Conservation (phyloP, 495 filamentous ascomycete genomes). For the Xylaria cubensis region DNA sequence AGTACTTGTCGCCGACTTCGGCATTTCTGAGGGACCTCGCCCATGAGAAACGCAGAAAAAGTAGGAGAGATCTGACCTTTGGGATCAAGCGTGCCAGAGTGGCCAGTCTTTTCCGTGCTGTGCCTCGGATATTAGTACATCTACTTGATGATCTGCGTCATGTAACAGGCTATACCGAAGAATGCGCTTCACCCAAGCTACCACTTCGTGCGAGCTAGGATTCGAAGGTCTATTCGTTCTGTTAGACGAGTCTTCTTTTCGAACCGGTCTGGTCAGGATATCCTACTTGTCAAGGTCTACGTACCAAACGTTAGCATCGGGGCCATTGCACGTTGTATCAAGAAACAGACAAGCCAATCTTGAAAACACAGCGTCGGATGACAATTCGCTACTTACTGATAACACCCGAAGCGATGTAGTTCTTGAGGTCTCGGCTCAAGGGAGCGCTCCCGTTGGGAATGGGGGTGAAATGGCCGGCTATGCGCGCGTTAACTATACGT, state of each 20-base stretch:
- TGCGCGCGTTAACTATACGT: slow-evolving; percentile 14
- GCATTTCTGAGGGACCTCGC: background rate
- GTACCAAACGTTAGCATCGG: slow-evolving; percentile 15
- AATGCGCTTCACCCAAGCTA: slow-evolving; percentile 98
- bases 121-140: slow-evolving; percentile 33
- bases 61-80: slow-evolving; percentile 18
- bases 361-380: background rate
- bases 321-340: background rate
- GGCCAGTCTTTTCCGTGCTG: slow-evolving; percentile 95
- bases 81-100: slow-evolving; percentile 96
- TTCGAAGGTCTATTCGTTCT: slow-evolving; percentile 71
- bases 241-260: slow-evolving; percentile 15
- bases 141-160: background rate
- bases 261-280: background rate
- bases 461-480: slow-evolving; percentile 85
- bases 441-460: slow-evolving; percentile 89
- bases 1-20: background rate
- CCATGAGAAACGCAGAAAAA: background rate
- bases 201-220: slow-evolving; percentile 96
- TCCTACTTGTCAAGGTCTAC: slow-evolving; percentile 76
- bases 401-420: slow-evolving; percentile 92
- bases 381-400: slow-evolving; percentile 60
- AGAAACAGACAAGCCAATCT: background rate
- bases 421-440: slow-evolving; percentile 89
- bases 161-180: slow-evolving; percentile 65